Base-by-base conservation (phyloP, 306 rosid genomes). In the Begonia loranthoides region DNA sequence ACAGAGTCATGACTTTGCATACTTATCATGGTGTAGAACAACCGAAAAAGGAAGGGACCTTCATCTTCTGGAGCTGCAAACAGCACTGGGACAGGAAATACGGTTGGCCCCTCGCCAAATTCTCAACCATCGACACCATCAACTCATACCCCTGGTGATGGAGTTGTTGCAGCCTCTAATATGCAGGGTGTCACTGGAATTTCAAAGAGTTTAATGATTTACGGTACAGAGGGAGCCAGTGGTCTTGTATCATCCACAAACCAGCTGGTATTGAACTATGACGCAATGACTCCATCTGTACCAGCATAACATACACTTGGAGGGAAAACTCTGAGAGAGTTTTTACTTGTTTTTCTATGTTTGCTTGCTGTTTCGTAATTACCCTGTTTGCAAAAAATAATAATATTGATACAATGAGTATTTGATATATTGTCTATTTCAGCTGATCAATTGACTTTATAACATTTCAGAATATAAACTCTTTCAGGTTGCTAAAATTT, bases 81-180 rank as follows among this genome's bases (percentile, higher is more conserved):
- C 76, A 88, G 96, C 71, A 79, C 95, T 54, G 95, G 96, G 58
- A 88, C 96, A 22, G 96, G 93, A 78, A 88, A 84, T 58, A 84
- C 96, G 45, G 56, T 76, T n/a, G 96, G 96, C 10, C 46, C 46
- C 46, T 43, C 46, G 3, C 83, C 94, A 39, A 84, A 84, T 63
- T 88, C 96, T 71, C 96, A 84, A 49, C 96, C 94, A 65, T 87
- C 96, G 38, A 83, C 96, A 40, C 94, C 96, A 64, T 84, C 95
- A 17, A 88, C 84, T 59, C 96, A 84, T 49, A 81, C 95, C 59
- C 95, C 95, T 15, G 92, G 86, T 50, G 95, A 88, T 21, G 88
- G 86, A 64, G 81, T 70, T 55, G 64, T 73, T 54, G 74, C 81
- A 75, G 65, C 82, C 22, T 58, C 71, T 67, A 88, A 70, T 75